Base-by-base conservation (phyloP, 1,139 yeast genomes). In the Eremothecium coryli region DNA sequence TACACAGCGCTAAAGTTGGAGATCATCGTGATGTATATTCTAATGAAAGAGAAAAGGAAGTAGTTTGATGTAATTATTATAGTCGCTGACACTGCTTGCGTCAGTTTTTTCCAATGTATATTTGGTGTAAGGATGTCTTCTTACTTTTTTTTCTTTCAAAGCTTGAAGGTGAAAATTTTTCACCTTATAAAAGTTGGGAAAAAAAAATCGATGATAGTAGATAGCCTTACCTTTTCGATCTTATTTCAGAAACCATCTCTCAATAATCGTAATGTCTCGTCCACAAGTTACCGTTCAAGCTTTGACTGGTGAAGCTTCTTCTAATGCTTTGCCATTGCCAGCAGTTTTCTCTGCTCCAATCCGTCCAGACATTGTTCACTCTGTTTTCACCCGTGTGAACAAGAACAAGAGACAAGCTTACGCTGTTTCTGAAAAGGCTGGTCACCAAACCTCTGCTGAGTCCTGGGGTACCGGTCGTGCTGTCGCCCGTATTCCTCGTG, bases 401-500 rank as follows among this genome's bases (percentile, higher is more conserved):
- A 90, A 90, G 90, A 90, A 90, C 95, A 88, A 88, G 88, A 88
- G 98, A 76, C 98, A 90, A 76, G 96, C 98, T 69, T 90, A 90
- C 81, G 96, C 98, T 66, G 98, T 90, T 60, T 80, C 97, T 61
- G 86, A 79, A 67, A 84, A 85, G 73, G 98, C 98, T 62, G 98
- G 98, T 76, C 95, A 85, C 79, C 97, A 90, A 76, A 88, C 96
- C 70, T 90, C 98, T 52, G 98, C 98, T 67, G 96, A 86, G 73
- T 90, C 98, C 50, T 90, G 98, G 98, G 98, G 98, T 85, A 93
- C 98, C 60, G 98, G 98, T 80, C 88, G 98, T 78, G 98, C 98
- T 73, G 96, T 90, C 66, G 97, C 98, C 74, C 90, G 98, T 80
- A 88, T 90, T 70, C 98, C 98, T 76, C 88, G 98, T 81, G 97